A percentile compares a stretch with the other conserved stretches of the same genome.
phyloP scores from a whole-genome alignment of 768 basidiomycete species.

The Candolleomyces eurysporus region DNA sequence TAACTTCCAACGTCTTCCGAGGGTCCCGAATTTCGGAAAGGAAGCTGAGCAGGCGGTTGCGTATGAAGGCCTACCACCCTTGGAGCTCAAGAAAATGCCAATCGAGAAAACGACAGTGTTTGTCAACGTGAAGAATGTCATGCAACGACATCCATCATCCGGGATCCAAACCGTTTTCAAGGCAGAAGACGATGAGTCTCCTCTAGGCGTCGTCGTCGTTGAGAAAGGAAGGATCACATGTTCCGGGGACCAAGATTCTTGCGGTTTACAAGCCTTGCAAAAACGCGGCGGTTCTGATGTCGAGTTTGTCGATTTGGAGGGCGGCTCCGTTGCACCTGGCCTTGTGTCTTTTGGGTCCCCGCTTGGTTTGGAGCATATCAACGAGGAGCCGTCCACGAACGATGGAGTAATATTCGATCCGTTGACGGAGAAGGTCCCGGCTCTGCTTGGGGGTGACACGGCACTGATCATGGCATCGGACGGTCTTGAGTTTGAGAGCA shows the following conservation, averaged over 20 bases:
- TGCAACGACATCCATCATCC: conserved; percentile 21
- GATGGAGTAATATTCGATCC: conserved; percentile 67
- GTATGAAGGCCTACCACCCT: conserved; percentile 75
- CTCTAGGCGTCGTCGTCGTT: conserved; percentile 36
- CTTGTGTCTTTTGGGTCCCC: conserved; percentile 70
- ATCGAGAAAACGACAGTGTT: conserved; percentile 51
- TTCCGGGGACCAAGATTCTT: conserved; percentile 31
- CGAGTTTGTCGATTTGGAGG: conserved; percentile 59
- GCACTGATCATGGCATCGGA: conserved; percentile 66
- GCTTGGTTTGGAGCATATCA: conserved; percentile 70
- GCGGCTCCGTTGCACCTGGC: conserved; percentile 65
- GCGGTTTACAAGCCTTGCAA: conserved; percentile 14
- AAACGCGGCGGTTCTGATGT: conserved; percentile 17
- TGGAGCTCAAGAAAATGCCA: conserved; percentile 39
- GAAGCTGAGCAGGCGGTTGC: conserved; percentile 60
- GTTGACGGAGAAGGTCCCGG: conserved; percentile 41
- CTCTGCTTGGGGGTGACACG: conserved; percentile 48
- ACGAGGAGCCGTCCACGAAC: conserved; percentile 62
- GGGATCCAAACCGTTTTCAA: conserved; percentile 29
- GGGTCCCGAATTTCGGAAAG: conserved; percentile 67
- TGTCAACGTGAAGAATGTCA: conserved; percentile 58
- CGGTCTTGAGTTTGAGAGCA: conserved; percentile 66
- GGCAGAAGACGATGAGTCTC: conserved; percentile 13
- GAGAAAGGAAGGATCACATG: conserved; percentile 52
- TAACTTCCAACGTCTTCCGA: conserved; percentile 45